phyloP scores from a whole-genome alignment of 1,284 basidiomycete genomes.

The Boletus nobilissimus region DNA sequence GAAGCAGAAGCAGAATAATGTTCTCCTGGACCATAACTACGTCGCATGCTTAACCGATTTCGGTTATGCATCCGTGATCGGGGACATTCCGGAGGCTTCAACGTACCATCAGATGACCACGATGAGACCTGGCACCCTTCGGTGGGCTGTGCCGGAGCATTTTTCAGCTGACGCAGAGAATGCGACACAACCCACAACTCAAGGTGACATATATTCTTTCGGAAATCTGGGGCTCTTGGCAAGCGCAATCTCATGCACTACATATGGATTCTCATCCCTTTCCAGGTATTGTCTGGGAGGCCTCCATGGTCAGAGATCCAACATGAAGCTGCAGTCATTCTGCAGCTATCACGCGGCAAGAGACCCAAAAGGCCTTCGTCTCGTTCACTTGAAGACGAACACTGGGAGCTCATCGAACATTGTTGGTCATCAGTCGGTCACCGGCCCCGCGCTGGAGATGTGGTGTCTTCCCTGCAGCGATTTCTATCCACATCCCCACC shows the following conservation, averaged over 20 bases:
- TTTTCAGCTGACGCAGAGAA: background rate
- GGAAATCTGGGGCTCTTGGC: constrained; percentile 10
- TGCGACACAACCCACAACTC: background rate
- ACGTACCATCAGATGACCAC: constrained; percentile 4
- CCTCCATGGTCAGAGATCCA: constrained; percentile 8
- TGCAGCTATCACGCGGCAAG: background rate
- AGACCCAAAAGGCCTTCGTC: constrained; percentile 11
- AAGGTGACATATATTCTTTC: constrained; percentile 24
- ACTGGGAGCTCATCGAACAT: constrained; percentile 15
- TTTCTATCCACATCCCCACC: background rate
- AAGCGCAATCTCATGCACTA: background rate
- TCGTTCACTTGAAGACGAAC: constrained; percentile 4
- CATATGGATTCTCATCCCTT: background rate
- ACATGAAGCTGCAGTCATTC: background rate
- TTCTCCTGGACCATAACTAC: constrained; percentile 4
- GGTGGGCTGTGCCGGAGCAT: constrained; percentile 17
- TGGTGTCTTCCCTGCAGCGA: background rate
- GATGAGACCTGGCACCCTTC: background rate
- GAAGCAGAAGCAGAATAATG: constrained; percentile 5
- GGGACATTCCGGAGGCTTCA: background rate
- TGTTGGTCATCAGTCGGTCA: constrained; percentile 15
- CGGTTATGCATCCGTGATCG: constrained; percentile 5
- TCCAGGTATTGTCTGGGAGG: constrained; percentile 16
- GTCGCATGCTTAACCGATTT: constrained; percentile 4
- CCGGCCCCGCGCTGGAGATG: background rate